Conservation (phyloP, 2,329 filamentous ascomycete species). For the Ilyonectria mors-panacis region DNA sequence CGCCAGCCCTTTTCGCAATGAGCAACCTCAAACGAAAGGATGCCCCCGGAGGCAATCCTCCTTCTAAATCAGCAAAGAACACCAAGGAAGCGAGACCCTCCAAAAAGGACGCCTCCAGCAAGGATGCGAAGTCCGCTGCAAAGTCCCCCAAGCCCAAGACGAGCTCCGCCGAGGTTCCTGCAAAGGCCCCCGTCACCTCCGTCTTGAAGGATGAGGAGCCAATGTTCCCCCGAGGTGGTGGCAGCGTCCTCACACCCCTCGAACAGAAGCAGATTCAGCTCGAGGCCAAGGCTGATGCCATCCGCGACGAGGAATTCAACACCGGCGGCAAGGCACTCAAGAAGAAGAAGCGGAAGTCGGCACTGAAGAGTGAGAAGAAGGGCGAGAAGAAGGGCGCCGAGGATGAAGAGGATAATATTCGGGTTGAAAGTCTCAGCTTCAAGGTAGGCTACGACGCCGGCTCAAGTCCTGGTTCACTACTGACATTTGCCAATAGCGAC, state of each 20-base stretch:
- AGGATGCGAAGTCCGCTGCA: constrained; percentile 48
- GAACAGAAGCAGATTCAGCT: constrained; percentile 98
- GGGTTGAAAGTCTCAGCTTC: constrained; percentile 89
- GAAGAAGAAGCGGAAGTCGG: constrained; percentile 72
- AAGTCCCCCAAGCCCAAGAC: constrained; percentile 54
- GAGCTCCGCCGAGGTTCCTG: constrained; percentile 47
- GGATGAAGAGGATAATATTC: constrained; percentile 71
- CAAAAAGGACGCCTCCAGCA: constrained; percentile 57
- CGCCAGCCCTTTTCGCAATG: constrained; percentile 59
- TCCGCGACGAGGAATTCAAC: constrained; percentile 84
- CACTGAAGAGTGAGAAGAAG: constrained; percentile 67
- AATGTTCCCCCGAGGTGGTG: constrained; percentile 93
- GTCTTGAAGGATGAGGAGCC: constrained; percentile 83
- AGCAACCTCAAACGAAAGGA: constrained; percentile 72
- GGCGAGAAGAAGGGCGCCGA: constrained; percentile 58
- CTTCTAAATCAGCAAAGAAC: constrained; percentile 64
- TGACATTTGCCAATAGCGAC: constrained; percentile 69
- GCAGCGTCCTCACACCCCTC: constrained; percentile 89
- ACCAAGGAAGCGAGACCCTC: constrained; percentile 63
- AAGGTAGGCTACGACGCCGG: constrained; percentile 71
- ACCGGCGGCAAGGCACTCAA: constrained; percentile 60
- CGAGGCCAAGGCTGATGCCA: constrained; percentile 91
- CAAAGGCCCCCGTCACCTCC: constrained; percentile 58
- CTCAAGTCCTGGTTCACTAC: constrained; percentile 32
- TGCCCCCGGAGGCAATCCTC: constrained; percentile 66